Conservation (phyloP, 768 basidiomycete species). For the Astraeus odoratus region DNA sequence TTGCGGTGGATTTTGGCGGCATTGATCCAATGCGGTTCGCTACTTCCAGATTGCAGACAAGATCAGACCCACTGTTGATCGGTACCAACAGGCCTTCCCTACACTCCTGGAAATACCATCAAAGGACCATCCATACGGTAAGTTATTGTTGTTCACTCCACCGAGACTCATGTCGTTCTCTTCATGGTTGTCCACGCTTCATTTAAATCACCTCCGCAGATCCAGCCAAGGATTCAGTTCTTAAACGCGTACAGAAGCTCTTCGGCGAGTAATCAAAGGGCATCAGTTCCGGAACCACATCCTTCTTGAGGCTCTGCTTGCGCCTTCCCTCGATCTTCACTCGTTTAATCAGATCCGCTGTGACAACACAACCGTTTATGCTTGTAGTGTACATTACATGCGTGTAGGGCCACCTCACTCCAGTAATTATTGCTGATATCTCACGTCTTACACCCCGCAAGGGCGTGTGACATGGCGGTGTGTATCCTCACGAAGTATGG, state of each 20-base stretch:
- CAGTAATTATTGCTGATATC: conserved; percentile 11
- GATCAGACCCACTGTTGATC: conserved; percentile 91
- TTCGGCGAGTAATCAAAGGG: conserved; percentile 68
- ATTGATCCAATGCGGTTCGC: conserved; percentile 8
- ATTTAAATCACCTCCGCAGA: conserved; percentile 43
- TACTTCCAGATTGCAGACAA: conserved; percentile 83
- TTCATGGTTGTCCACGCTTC: conserved; percentile 4
- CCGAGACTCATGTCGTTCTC: conserved; percentile 1
- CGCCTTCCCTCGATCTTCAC: neutral
- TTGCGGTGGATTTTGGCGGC: conserved; percentile 2
- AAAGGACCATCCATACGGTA: conserved; percentile 97
- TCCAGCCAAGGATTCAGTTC: conserved; percentile 90
- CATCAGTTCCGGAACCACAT: conserved; percentile 5
- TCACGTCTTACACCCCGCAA: conserved; percentile 6
- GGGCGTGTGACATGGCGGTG: conserved; percentile 3
- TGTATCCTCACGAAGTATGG: conserved; percentile 33
- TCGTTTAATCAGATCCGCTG: conserved; percentile 7
- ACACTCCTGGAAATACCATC: conserved; percentile 96
- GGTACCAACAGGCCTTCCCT: conserved; percentile 94
- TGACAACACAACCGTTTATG: conserved; percentile 20
- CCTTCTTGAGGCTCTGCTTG: conserved; percentile 3
- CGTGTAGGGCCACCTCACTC: conserved; percentile 13
- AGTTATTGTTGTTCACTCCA: conserved; percentile 18
- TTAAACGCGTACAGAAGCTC: conserved; percentile 95
- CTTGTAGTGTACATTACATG: conserved; percentile 19